Conservation (phyloP, 352 stramenopile genomes). For the Globisporangium apiculatum region DNA sequence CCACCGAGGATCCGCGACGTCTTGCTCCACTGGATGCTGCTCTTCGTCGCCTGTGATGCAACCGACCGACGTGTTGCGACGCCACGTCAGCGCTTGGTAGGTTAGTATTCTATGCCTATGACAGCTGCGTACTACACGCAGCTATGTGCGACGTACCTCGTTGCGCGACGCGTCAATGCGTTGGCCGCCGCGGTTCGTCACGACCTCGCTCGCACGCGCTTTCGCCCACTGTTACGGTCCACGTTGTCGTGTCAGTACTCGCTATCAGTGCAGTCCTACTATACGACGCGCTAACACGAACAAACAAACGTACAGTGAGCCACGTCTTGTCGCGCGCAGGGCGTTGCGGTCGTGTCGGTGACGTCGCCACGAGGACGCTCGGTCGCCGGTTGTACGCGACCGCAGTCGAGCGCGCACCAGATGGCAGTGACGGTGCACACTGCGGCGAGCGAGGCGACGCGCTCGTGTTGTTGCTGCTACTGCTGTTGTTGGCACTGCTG, state of each 20-base stretch:
- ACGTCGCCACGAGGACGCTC: slow-evolving; percentile 10
- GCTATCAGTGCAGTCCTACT: not conserved
- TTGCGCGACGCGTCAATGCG: slow-evolving; percentile 16
- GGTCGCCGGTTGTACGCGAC: slow-evolving; percentile 3
- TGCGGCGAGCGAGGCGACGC: not conserved
- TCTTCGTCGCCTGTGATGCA: slow-evolving; percentile 12
- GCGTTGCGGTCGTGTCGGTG: slow-evolving; percentile 13
- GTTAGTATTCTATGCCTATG: no score
- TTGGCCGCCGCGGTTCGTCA: slow-evolving; percentile 15
- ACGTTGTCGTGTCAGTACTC: no score
- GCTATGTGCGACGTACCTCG: slow-evolving; percentile 12
- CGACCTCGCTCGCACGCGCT: slow-evolving; percentile 28
- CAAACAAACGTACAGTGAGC: slow-evolving; percentile 19
- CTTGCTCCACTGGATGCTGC: slow-evolving; percentile 56
- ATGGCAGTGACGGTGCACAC: not conserved
- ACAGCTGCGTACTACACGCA: no score
- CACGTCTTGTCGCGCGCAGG: slow-evolving; percentile 21
- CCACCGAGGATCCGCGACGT: slow-evolving; percentile 54
- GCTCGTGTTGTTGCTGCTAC: not conserved
- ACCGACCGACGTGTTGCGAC: no score
- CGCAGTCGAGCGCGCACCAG: not conserved
- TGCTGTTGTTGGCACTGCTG: no score
- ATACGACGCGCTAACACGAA: not conserved
- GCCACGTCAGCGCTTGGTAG: no score
- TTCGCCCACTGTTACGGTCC: slow-evolving; percentile 34